These are phyloP conservation scores for Trametes cinnabarina DNA, from an alignment of 768 basidiomycete genomes.

Conservation along the genomic window DNA sequence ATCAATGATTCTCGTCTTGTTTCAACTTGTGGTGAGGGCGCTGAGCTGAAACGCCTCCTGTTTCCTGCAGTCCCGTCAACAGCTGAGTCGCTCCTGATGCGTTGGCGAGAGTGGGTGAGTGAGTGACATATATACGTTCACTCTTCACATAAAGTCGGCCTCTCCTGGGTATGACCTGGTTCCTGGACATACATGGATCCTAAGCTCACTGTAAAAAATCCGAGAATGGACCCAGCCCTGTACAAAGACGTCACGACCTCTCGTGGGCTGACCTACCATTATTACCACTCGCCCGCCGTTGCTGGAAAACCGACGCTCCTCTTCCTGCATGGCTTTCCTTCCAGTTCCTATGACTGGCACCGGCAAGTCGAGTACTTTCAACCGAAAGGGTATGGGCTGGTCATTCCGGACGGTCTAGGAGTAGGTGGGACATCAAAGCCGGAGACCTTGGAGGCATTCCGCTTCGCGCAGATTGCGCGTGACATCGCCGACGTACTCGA, in stretches of 20 bases:
- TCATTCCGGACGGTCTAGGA: slow-evolving; percentile 50
- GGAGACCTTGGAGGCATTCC: slow-evolving; percentile 26
- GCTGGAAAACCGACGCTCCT: slow-evolving; percentile 37
- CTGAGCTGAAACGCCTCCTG: too few relatives aligned
- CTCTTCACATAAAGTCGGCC: too few relatives aligned
- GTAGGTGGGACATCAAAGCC: slow-evolving; percentile 45
- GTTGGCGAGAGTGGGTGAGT: too few relatives aligned
- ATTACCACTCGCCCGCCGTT: slow-evolving; percentile 27
- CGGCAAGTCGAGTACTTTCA: slow-evolving; percentile 38
- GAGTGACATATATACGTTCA: too few relatives aligned
- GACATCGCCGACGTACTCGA: slow-evolving; percentile 37
- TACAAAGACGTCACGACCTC: slow-evolving; percentile 31
- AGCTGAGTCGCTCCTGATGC: too few relatives aligned
- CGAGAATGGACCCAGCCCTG: slow-evolving; percentile 26
- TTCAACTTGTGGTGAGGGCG: too few relatives aligned
- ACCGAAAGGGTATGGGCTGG: slow-evolving; percentile 40
- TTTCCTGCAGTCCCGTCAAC: too few relatives aligned
- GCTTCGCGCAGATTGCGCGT: slow-evolving; percentile 19
- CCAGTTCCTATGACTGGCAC: slow-evolving; percentile 40
- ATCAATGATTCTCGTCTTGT: too few relatives aligned
- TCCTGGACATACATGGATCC: too few relatives aligned
- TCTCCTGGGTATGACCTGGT: too few relatives aligned
- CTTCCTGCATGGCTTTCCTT: slow-evolving; percentile 45
- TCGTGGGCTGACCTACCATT: slow-evolving; percentile 36
- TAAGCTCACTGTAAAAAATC: too few relatives aligned